Evolutionary conservation across 2,329 filamentous ascomycete species (phyloP).

Genomic region (Penicillium corylophilum): DNA sequence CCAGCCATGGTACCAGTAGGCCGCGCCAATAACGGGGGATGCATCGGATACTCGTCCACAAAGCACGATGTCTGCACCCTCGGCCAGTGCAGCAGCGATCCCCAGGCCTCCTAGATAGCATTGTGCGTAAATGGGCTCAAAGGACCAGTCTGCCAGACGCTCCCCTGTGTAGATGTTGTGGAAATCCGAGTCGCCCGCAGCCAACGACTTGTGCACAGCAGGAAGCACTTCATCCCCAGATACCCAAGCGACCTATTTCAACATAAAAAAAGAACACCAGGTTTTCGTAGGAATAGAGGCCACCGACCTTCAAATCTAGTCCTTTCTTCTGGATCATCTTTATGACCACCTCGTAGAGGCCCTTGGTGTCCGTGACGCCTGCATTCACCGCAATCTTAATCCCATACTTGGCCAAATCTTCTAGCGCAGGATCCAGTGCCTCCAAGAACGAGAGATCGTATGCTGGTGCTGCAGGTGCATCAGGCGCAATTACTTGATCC

Average conservation of each 20-base stretch:
- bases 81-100: constrained; percentile 40
- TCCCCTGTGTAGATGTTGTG: constrained; percentile 42
- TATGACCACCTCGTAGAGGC: constrained; percentile 40
- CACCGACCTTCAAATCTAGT: constrained; percentile 40
- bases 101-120: constrained; percentile 43
- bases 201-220: constrained; percentile 31
- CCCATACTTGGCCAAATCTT: constrained; percentile 40
- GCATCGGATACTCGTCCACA: constrained; percentile 48
- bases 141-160: constrained; percentile 34
- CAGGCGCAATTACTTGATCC: constrained; percentile 28
- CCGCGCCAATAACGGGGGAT: constrained; percentile 44
- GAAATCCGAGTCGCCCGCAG: constrained; percentile 34
- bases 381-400: constrained; percentile 50
- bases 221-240: constrained; percentile 48
- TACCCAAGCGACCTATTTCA: constrained; percentile 45
- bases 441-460: constrained; percentile 56
- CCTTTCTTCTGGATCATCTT: constrained; percentile 39
- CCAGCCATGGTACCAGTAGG: constrained; percentile 48
- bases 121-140: constrained; percentile 32
- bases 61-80: constrained; percentile 47
- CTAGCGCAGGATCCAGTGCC: constrained; percentile 43
- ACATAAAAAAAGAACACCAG: no score
- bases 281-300: background rate
- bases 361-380: constrained; percentile 44
- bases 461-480: constrained; percentile 28